Conservation (phyloP, 345 rosid species). For the Sonneratia alba region DNA sequence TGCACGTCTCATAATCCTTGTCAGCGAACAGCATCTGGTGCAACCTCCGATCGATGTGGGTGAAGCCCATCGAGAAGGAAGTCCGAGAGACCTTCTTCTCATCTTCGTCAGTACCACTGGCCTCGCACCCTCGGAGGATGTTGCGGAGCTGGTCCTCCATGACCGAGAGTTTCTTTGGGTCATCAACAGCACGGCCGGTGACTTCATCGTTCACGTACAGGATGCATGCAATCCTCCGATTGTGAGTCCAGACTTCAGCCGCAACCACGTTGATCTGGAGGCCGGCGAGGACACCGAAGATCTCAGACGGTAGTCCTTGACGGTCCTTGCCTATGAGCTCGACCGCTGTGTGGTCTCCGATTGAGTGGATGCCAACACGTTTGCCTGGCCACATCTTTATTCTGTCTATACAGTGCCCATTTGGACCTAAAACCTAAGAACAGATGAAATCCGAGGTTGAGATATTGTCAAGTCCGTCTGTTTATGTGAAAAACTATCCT, state of each 20-base stretch:
- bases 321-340: constrained; percentile 85
- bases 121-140: constrained; percentile 49
- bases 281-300: constrained; percentile 67
- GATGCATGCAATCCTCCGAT: constrained; percentile 69
- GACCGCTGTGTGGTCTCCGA: constrained; percentile 76
- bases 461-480: too few relatives aligned
- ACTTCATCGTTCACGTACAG: constrained; percentile 63
- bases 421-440: constrained; percentile 74
- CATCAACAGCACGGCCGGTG: constrained; percentile 49
- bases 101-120: constrained; percentile 29
- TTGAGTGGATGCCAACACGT: constrained; percentile 66
- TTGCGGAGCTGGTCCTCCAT: constrained; percentile 80
- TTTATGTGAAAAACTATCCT: too few relatives aligned
- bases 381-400: constrained; percentile 54
- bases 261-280: constrained; percentile 72
- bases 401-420: constrained; percentile 35
- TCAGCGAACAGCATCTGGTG: constrained; percentile 96
- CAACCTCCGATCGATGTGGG: constrained; percentile 74
- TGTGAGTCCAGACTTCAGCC: constrained; percentile 95
- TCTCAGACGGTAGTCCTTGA: constrained; percentile 79
- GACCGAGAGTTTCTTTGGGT: constrained; percentile 42
- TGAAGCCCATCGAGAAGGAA: constrained; percentile 76
- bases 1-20: constrained; percentile 72
- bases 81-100: constrained; percentile 51
- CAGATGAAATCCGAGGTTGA: background rate